These are phyloP conservation scores for Phellinidium pouzarii DNA, from an alignment of 1,284 basidiomycete genomes.

Conservation along the genomic window DNA sequence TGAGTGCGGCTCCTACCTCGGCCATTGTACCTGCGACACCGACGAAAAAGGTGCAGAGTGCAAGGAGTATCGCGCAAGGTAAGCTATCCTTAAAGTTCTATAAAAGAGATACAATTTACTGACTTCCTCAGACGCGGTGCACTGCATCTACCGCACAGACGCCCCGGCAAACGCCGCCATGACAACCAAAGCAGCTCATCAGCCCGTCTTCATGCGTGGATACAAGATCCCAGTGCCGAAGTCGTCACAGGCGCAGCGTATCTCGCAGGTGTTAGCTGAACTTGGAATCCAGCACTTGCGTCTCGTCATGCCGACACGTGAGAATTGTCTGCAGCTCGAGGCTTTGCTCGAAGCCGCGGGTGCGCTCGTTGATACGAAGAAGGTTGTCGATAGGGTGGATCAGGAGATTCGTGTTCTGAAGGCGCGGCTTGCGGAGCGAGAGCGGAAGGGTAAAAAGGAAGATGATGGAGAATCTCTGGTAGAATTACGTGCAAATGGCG, in stretches of 20 bases:
- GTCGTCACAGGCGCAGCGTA: constrained; percentile 62
- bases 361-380: constrained; percentile 79
- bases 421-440: constrained; percentile 55
- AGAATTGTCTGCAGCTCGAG: constrained; percentile 71
- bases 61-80: constrained; percentile 23
- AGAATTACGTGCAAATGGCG: constrained; percentile 30
- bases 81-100: not conserved
- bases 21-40: constrained; percentile 13
- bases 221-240: constrained; percentile 78
- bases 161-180: constrained; percentile 39
- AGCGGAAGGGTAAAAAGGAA: constrained; percentile 30
- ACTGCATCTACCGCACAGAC: constrained; percentile 76
- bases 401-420: constrained; percentile 73
- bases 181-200: constrained; percentile 68
- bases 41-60: constrained; percentile 26
- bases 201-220: constrained; percentile 74
- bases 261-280: constrained; percentile 69
- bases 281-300: constrained; percentile 67
- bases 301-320: constrained; percentile 86
- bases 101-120: constrained; percentile 2
- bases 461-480: constrained; percentile 30
- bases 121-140: constrained; percentile 47
- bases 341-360: constrained; percentile 64
- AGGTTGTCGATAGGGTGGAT: constrained; percentile 78
- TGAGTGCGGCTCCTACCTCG: constrained; percentile 17